Evolutionary conservation across 1,284 basidiomycete species (phyloP), one percentile per base, ranked within the genome.

Genomic region (Tremellales sp.): DNA sequence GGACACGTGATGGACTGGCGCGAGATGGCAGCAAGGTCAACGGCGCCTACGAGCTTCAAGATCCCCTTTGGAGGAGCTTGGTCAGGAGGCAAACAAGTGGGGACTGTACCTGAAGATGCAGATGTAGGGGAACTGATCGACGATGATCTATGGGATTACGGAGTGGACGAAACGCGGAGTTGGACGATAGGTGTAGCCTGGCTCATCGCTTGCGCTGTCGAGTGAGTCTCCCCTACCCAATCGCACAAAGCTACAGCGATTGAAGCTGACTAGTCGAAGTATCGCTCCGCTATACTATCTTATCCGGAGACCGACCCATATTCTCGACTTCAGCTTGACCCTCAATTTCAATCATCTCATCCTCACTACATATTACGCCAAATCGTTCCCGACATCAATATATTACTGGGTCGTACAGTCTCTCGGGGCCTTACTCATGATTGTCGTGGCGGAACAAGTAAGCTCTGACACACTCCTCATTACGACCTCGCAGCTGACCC

Each of bases 261-360:
- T 33, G 29, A n/a, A 33, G 29, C 29, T 33, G 39, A 22, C 39
- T 22, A 21, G 19, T 36, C 49, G 31, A 40, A 97, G 92, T 75
- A 85, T 94, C 51, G 84, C 85, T 60, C 89, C 86, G 58, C 78
- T 98, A 3, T 97, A 90, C 72, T 80, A 82, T 58, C 79, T 98
- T 58, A 80, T 98, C 68, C 84, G 91, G 36, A 80, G 89, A 31
- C 94, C 96, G 39, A 89, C 92, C 4, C 82, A 96, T 63, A 87
- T 98, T 64, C 84, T 98, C 59, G 94, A 98, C 76, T 97, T 97
- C 74, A 80, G 87, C 7, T 72, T 94, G 49, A 97, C 96, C 0
- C 82, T 97, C 46, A 77, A 87, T 47, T 85, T 96, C 77, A 85
- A 87, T 65, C 92, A 98, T 73, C 76, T 96, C 44, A 83, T 97